Percentiles rank a stretch among this genome's conserved stretches.
phyloP scores from a whole-genome alignment of 345 rosid species.

The Turnera subulata region DNA sequence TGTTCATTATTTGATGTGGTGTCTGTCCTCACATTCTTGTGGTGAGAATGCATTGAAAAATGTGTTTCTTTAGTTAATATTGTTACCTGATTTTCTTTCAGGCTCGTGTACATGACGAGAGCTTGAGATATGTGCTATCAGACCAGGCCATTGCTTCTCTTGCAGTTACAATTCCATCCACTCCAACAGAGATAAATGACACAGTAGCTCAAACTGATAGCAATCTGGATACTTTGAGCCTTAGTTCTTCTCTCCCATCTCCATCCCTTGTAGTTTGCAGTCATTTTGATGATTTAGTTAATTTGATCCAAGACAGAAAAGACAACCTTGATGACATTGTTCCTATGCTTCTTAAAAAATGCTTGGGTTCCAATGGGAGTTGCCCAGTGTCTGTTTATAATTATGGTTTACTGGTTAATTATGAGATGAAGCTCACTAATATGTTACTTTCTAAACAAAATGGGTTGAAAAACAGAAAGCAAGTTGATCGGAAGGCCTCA shows the following conservation, averaged over 20 bases:
- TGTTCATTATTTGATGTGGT: no score
- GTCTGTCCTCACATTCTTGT: no score
- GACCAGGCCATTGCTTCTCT: conserved; percentile 76
- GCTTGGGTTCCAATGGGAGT: conserved; percentile 70
- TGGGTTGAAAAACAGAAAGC: conserved; percentile 46
- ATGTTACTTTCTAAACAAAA: conserved; percentile 43
- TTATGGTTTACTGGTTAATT: conserved; percentile 57
- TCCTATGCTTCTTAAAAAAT: conserved; percentile 50
- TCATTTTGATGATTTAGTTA: conserved; percentile 55
- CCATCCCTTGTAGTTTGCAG: conserved; percentile 67
- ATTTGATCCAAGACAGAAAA: conserved; percentile 38
- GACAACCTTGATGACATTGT: conserved; percentile 42
- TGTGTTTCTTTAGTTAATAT: no score
- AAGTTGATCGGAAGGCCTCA: conserved; percentile 64
- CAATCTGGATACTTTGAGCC: conserved; percentile 38
- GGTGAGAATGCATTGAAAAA: no score
- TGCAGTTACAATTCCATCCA: conserved; percentile 45
- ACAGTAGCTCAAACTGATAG: conserved; percentile 58
- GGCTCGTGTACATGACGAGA: conserved; percentile 97
- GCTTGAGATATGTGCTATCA: conserved; percentile 71
- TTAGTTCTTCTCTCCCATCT: conserved; percentile 41
- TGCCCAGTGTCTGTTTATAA: conserved; percentile 73
- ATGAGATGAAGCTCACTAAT: conserved; percentile 36
- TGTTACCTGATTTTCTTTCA: conserved; percentile 28
- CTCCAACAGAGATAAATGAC: conserved; percentile 39